Conservation (phyloP, 371 early-diverging fungal species). For the Rhizopus microsporus region DNA sequence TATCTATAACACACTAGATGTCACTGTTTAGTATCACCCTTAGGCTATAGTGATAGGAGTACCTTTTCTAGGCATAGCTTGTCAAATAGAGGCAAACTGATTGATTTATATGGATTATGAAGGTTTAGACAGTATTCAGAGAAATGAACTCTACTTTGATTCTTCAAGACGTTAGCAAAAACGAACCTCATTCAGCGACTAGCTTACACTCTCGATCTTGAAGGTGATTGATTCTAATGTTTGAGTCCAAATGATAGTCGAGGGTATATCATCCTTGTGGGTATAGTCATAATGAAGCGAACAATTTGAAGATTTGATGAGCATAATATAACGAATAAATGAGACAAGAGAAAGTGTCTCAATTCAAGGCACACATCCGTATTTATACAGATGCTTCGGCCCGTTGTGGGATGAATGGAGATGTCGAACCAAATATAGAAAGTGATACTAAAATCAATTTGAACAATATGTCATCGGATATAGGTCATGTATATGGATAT, state of each 20-base stretch:
- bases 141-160: slow-evolving; percentile 7
- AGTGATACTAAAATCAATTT: too few relatives aligned
- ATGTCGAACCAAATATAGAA: too few relatives aligned
- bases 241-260: slow-evolving; percentile 21
- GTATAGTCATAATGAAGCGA: not conserved
- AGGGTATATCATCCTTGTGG: slow-evolving; percentile 7
- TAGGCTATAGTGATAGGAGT: not conserved
- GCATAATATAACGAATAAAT: too few relatives aligned
- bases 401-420: not conserved
- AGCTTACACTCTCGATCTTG: slow-evolving; percentile 12
- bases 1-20: slow-evolving; percentile 11
- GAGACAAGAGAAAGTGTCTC: too few relatives aligned
- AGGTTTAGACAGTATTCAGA: slow-evolving; percentile 10
- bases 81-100: slow-evolving; percentile 15
- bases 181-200: not conserved
- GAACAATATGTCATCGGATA: too few relatives aligned
- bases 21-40: not conserved
- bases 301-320: not conserved
- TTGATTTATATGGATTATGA: not conserved
- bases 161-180: slow-evolving; percentile 2
- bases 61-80: slow-evolving; percentile 8
- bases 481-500: too few relatives aligned
- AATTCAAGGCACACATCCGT: not conserved
- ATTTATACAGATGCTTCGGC: slow-evolving; percentile 4
- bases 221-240: slow-evolving; percentile 24